phyloP scores from a whole-genome alignment of 1,284 basidiomycete genomes.

The Ustilago hordei region DNA sequence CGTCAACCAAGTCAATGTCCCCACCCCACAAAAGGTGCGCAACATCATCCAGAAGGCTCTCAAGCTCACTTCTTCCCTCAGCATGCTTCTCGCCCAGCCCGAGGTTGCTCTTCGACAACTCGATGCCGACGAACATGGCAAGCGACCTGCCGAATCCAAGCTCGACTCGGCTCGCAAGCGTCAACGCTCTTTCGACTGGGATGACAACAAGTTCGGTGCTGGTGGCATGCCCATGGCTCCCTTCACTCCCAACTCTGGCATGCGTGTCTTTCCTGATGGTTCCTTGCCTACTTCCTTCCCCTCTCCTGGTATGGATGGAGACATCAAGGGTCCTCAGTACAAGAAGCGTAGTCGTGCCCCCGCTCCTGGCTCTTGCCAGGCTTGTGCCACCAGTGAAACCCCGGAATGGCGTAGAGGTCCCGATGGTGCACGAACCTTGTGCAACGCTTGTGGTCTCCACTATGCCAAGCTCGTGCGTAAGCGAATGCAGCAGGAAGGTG shows the following conservation, averaged over 20 bases:
- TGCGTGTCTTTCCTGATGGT: conserved; percentile 43
- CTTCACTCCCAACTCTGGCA: conserved; percentile 24
- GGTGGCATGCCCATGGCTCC: conserved; percentile 23
- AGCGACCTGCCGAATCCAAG: conserved; percentile 43
- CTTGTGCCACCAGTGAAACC: conserved; percentile 63
- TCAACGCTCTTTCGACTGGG: conserved; percentile 49
- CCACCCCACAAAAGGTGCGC: conserved; percentile 48
- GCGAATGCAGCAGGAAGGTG: conserved; percentile 53
- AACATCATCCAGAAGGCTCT: conserved; percentile 50
- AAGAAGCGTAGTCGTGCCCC: conserved; percentile 67
- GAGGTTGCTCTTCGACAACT: conserved; percentile 51
- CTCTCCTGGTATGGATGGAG: conserved; percentile 42
- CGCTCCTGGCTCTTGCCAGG: conserved; percentile 62
- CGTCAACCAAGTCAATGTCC: conserved; percentile 42
- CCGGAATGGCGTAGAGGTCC: conserved; percentile 68
- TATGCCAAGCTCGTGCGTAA: conserved; percentile 62
- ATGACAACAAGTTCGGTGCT: conserved; percentile 15
- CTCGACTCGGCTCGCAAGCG: conserved; percentile 51
- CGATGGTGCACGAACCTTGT: conserved; percentile 66
- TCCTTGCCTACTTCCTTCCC: conserved; percentile 46
- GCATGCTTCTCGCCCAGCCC: conserved; percentile 48
- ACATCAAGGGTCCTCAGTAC: conserved; percentile 58
- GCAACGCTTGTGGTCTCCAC: conserved; percentile 67
- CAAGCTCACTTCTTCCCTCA: conserved; percentile 57
- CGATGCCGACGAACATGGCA: conserved; percentile 39